Evolutionary conservation across 164 flowering plant species (phyloP).

Genomic region (Tetrastigma voinierianum): DNA sequence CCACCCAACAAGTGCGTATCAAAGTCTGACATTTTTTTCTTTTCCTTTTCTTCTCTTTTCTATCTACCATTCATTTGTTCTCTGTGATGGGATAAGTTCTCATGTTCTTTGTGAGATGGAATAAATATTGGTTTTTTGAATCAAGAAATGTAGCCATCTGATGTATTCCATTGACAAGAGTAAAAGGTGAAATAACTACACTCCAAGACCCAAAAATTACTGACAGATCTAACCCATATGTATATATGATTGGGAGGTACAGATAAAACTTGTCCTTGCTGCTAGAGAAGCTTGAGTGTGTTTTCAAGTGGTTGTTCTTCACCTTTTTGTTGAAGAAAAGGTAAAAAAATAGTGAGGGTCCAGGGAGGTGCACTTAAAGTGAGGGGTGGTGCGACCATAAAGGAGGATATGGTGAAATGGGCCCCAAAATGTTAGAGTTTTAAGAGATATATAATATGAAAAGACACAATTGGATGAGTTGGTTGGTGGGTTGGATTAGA

Average conservation of each 20-base stretch:
- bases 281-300: neutral
- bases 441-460: conserved; percentile 1
- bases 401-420: conserved; percentile 10
- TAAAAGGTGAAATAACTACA: neutral
- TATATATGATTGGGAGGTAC: too few relatives aligned
- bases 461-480: conserved; percentile 10
- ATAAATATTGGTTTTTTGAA: neutral
- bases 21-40: conserved; percentile 21
- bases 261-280: too few relatives aligned
- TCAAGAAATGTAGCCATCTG: neutral
- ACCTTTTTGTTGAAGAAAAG: too few relatives aligned
- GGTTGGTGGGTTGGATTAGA: conserved; percentile 22
- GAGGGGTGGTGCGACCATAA: conserved; percentile 3
- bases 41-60: conserved; percentile 6
- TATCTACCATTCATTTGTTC: neutral
- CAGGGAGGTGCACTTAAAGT: conserved; percentile 5
- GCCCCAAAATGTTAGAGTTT: neutral
- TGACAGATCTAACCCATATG: too few relatives aligned
- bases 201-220: neutral
- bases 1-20: conserved; percentile 22
- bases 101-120: conserved; percentile 16
- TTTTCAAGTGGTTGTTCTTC: neutral
- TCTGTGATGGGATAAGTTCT: conserved; percentile 10
- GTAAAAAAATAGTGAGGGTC: too few relatives aligned
- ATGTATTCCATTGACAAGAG: neutral